A percentile compares a stretch with the other conserved stretches of the same genome.
Evolutionary conservation across 2,329 filamentous ascomycete species (phyloP).

Genomic region (Hymenoscyphus infarciens): DNA sequence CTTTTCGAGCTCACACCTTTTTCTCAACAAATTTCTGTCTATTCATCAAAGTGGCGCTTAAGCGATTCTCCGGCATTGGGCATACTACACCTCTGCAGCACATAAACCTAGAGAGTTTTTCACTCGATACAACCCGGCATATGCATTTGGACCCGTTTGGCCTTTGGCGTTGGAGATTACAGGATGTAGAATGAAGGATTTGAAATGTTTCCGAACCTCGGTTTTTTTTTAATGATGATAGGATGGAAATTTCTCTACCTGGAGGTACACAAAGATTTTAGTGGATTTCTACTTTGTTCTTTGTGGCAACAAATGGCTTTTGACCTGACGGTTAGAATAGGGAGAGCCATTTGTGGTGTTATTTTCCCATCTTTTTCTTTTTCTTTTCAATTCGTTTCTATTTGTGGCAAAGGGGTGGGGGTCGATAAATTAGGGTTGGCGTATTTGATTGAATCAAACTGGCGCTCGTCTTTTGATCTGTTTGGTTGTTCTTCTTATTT

Average conservation of each 20-base stretch:
- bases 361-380: background rate
- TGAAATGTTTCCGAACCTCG: slow-evolving; percentile 17
- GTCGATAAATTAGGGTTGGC: slow-evolving; percentile 1
- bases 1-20: slow-evolving; percentile 18
- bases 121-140: slow-evolving; percentile 17
- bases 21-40: slow-evolving; percentile 21
- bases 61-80: slow-evolving; percentile 30
- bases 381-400: background rate
- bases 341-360: background rate
- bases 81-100: slow-evolving; percentile 17
- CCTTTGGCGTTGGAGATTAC: slow-evolving; percentile 25
- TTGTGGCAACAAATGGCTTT: slow-evolving; percentile 4
- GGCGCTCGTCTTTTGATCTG: slow-evolving; percentile 6
- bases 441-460: background rate
- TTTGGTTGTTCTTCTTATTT: background rate
- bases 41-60: slow-evolving; percentile 24
- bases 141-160: slow-evolving; percentile 22
- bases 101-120: slow-evolving; percentile 15
- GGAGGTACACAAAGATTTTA: slow-evolving; percentile 8
- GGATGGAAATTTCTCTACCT: slow-evolving; percentile 17
- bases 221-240: slow-evolving; percentile 25
- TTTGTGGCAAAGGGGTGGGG: background rate
- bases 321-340: background rate
- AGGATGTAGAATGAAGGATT: slow-evolving; percentile 18
- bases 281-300: background rate